These are phyloP conservation scores for Tricholoma hemisulphureum DNA, from an alignment of 768 basidiomycete genomes.

Conservation along the genomic window DNA sequence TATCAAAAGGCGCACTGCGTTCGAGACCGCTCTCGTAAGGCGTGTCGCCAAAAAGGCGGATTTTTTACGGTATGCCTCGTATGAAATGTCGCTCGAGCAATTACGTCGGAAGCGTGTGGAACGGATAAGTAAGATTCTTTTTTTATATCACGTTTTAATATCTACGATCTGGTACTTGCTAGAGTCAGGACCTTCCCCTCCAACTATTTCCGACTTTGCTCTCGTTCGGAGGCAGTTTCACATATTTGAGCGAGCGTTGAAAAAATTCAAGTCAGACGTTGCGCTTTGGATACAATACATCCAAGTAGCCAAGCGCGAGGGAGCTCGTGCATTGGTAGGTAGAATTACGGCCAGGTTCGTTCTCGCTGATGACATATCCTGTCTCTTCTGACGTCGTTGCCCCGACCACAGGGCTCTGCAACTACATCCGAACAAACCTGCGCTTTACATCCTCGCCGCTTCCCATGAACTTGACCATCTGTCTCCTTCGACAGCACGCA, in stretches of 20 bases:
- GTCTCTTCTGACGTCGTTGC: conserved; percentile 6
- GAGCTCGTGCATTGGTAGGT: conserved; percentile 75
- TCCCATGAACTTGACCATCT: conserved; percentile 75
- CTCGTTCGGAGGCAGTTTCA: conserved; percentile 83
- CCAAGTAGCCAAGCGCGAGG: conserved; percentile 76
- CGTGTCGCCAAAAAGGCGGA: conserved; percentile 84
- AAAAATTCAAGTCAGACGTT: conserved; percentile 85
- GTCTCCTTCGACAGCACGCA: conserved; percentile 77
- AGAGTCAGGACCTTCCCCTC: conserved; percentile 46
- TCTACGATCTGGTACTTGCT: conserved; percentile 6
- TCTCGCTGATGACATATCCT: not conserved
- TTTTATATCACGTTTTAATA: not conserved
- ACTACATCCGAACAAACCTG: conserved; percentile 75
- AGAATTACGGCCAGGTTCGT: conserved; percentile 77
- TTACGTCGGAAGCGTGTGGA: conserved; percentile 73
- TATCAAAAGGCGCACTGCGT: conserved; percentile 77
- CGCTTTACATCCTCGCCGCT: conserved; percentile 82
- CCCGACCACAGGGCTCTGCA: conserved; percentile 66
- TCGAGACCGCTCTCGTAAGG: conserved; percentile 82
- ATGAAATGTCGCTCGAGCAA: conserved; percentile 86
- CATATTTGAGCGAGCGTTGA: conserved; percentile 87
- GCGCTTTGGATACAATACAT: conserved; percentile 89
- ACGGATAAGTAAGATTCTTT: conserved; percentile 55
- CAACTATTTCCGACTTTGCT: conserved; percentile 80
- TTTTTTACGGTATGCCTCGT: conserved; percentile 87